Conservation (phyloP, 2,329 filamentous ascomycete genomes). For the Neofusicoccum kwambonambiense region DNA sequence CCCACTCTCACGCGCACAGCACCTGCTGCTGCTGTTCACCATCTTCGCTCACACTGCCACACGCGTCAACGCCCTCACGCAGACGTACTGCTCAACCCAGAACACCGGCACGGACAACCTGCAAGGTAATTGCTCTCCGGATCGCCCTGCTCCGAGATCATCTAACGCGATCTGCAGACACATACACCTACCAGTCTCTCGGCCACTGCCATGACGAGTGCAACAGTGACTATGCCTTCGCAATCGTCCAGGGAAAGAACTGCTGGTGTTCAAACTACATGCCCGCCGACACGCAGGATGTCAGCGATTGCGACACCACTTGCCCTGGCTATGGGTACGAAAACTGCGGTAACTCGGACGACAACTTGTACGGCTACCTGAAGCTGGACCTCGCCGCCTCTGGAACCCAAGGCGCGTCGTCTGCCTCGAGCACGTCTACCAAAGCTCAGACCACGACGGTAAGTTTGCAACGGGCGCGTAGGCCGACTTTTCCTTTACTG, state of each 20-base stretch:
- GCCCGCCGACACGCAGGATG: slow-evolving; percentile 47
- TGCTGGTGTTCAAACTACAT: slow-evolving; percentile 77
- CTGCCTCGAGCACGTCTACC: slow-evolving; percentile 22
- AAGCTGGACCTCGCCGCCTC: slow-evolving; percentile 47
- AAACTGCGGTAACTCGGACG: slow-evolving; percentile 58
- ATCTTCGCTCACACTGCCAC: neutral
- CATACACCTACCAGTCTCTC: slow-evolving; percentile 59
- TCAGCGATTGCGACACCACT: slow-evolving; percentile 51
- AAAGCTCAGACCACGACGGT: slow-evolving; percentile 12
- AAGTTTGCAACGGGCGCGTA: slow-evolving; percentile 3
- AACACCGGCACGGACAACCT: slow-evolving; percentile 39
- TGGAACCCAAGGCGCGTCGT: slow-evolving; percentile 53
- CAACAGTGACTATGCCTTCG: slow-evolving; percentile 59
- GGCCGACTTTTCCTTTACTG: neutral
- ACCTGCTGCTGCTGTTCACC: slow-evolving; percentile 3
- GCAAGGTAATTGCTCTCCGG: slow-evolving; percentile 27
- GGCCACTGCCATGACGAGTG: slow-evolving; percentile 67
- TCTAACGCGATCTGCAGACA: slow-evolving; percentile 25
- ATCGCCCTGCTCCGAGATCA: no score
- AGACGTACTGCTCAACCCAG: slow-evolving; percentile 46
- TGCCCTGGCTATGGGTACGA: slow-evolving; percentile 72
- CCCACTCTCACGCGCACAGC: neutral
- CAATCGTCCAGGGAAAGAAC: slow-evolving; percentile 61
- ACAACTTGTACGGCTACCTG: slow-evolving; percentile 65
- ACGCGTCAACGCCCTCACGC: slow-evolving; percentile 24